Evolutionary conservation across 441 rosid species (phyloP), one percentile per base, ranked within the genome.

Genomic region (Eruca vesicaria): DNA sequence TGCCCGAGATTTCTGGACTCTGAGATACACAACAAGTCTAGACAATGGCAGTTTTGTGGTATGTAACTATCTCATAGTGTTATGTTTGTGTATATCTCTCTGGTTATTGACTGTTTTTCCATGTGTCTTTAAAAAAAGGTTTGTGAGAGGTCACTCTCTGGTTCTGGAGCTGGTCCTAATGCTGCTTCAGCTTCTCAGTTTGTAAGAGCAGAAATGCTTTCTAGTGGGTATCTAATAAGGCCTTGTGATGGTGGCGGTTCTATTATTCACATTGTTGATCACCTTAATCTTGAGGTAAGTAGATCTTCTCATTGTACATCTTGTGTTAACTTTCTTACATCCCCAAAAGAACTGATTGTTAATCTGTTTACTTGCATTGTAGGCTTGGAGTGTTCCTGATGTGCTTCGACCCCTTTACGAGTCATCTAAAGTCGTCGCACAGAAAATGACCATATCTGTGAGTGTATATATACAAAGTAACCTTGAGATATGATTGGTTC

Each of bases 161-260:
- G 98, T 59, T 85, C 98, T 71, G 97, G 98, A 66, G 89, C 98
- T 66, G 98, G 97, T 45, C 98, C 96, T 53, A 88, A 80, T 69
- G 77, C 93, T 45, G 87, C 90, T 19, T 84, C 96, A 55, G 89
- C 96, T 73, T 77, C 92, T 73, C 97, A 92, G 82, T 94, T 94
- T 78, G 94, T 96, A 69, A 92, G 99, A 79, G 99, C 92, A 26
- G 99, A 94, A 84, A 85, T 89, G 92, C 96, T 90, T 71, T 96
- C 99, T 16, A 88, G 98, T 81, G 99, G 99, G 11, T 94, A 92
- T 80, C 75, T 96, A 78, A 94, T 96, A 70, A 89, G 99, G 18
- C 97, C 98, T 2, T 94, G 99, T 76, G 99, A 96, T 7, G 99
- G 98, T 74, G 99, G 99, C 43, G 99, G 99, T 68, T 96, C 99